Evolutionary conservation across 306 rosid genomes (phyloP), one percentile per base, ranked within the genome.

Genomic region (Styphnolobium japonicum): DNA sequence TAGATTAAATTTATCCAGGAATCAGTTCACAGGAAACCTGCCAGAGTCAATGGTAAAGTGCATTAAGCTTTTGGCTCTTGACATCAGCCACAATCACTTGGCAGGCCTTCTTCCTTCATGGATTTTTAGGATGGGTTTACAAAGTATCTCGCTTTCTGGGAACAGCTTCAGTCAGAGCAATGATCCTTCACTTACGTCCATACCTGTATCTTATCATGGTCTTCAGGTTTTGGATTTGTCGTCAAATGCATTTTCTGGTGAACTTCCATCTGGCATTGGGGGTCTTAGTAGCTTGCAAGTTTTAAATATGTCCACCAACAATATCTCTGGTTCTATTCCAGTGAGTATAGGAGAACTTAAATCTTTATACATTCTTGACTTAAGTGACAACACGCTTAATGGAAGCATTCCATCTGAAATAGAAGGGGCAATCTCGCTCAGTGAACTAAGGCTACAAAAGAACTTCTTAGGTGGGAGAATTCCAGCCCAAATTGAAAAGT

Each of bases 391-490:
- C 88, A 65, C 84, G 76, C 85, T 95, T 23, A 88, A 85, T 84
- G 98, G 96, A 82, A 92, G 85, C 77, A 87, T 95, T 85, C 98
- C 98, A 77, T 66, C 74, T 81, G 98, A 88, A 85, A 86, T 95
- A 68, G 89, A 87, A 78, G 89, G 88, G 22, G 90, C 91, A 19
- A 31, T 81, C 69, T 91, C 94, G 22, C 94, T 95, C 75, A 80
- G 67, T 80, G 94, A 91, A 55, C 71, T 95, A 77, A 85, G 85
- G 90, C 88, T 95, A 39, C 95, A 91, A 82, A 90, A 85, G 84
- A 95, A 95, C 87, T 84, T 80, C 60, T 76, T 95, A 49, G 75
- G 84, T 52, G 98, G 98, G 63, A 88, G 88, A 77, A 77, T 95
- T 81, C 98, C 98, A n/a, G 18, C 79, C 49, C 81, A 90, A 84